Evolutionary conservation across 1,284 basidiomycete species (phyloP).

Genomic region (Wolfiporia cocos): DNA sequence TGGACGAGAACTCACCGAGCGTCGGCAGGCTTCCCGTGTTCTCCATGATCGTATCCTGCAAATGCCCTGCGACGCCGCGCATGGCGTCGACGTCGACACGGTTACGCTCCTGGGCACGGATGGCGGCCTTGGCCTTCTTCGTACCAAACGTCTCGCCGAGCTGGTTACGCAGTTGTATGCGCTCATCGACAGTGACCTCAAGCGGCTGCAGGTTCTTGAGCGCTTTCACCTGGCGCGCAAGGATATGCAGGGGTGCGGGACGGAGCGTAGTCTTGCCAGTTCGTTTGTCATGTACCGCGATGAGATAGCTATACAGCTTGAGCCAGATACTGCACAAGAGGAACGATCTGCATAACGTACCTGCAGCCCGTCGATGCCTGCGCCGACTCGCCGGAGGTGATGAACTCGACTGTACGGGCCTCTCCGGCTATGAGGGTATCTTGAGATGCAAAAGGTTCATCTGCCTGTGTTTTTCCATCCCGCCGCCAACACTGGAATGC

Average conservation of each 20-base stretch:
- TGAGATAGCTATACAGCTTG: conserved; percentile 43
- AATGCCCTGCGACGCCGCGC: conserved; percentile 70
- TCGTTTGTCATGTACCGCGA: conserved; percentile 67
- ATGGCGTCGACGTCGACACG: conserved; percentile 83
- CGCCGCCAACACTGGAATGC: conserved; percentile 60
- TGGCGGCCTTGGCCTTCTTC: conserved; percentile 84
- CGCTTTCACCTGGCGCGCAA: conserved; percentile 77
- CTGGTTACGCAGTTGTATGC: conserved; percentile 61
- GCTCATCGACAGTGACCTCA: conserved; percentile 45
- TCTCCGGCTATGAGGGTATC: conserved; percentile 62
- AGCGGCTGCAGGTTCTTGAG: conserved; percentile 63
- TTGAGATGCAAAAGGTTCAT: conserved; percentile 41
- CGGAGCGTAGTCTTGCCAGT: conserved; percentile 66
- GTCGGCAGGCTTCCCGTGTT: conserved; percentile 64
- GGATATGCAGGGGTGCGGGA: conserved; percentile 66
- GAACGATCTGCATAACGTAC: conserved; percentile 31
- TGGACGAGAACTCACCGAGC: conserved; percentile 38
- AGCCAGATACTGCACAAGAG: not conserved
- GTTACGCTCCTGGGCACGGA: conserved; percentile 81
- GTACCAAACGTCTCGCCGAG: conserved; percentile 91
- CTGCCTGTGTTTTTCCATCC: conserved; percentile 24
- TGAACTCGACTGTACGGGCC: conserved; percentile 61
- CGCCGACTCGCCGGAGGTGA: conserved; percentile 36
- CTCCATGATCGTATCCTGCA: conserved; percentile 77
- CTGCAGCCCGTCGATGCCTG: conserved; percentile 53